Percentiles rank a stretch among this genome's conserved stretches.
phyloP scores from a whole-genome alignment of 129 eudicot species.

The Tanacetum coccineum region DNA sequence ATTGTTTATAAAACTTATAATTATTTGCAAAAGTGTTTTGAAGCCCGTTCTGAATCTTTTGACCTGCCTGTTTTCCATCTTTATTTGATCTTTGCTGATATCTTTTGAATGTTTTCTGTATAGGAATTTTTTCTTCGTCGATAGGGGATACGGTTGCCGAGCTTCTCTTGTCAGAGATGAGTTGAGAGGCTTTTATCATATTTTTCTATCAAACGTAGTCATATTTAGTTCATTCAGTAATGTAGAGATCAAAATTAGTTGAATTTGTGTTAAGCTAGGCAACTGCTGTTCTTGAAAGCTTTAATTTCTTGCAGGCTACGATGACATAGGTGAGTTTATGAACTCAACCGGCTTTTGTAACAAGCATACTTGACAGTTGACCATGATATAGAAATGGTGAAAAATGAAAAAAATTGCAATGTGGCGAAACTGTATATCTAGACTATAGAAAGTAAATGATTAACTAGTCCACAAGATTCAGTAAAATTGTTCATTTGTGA shows the following conservation, averaged over 20 bases:
- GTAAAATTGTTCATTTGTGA: too few species aligned
- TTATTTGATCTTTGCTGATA: slow-evolving; percentile 19
- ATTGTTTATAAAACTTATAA: too few species aligned
- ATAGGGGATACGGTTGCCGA: slow-evolving; percentile 23
- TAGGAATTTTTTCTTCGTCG: slow-evolving; percentile 36
- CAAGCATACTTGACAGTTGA: too few species aligned
- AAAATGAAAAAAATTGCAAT: too few species aligned
- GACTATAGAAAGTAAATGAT: too few species aligned
- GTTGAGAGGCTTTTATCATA: slow-evolving; percentile 7
- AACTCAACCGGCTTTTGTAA: neutral
- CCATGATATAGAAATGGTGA: too few species aligned
- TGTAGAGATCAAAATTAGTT: slow-evolving; percentile 29
- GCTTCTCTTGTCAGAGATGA: slow-evolving; percentile 12
- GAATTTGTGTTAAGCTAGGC: slow-evolving; percentile 17
- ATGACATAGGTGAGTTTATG: neutral
- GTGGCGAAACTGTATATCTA: too few species aligned
- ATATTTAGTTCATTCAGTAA: slow-evolving; percentile 9
- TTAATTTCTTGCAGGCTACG: neutral
- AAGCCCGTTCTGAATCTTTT: too few species aligned
- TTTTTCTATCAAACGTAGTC: slow-evolving; percentile 10
- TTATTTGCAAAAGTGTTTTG: too few species aligned
- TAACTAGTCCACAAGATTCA: too few species aligned
- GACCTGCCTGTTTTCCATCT: too few species aligned
- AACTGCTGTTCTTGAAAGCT: neutral
- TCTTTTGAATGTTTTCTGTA: slow-evolving; percentile 27